Base-by-base conservation (phyloP, 2,329 filamentous ascomycete species). In the Sporothrix brasiliensis region DNA sequence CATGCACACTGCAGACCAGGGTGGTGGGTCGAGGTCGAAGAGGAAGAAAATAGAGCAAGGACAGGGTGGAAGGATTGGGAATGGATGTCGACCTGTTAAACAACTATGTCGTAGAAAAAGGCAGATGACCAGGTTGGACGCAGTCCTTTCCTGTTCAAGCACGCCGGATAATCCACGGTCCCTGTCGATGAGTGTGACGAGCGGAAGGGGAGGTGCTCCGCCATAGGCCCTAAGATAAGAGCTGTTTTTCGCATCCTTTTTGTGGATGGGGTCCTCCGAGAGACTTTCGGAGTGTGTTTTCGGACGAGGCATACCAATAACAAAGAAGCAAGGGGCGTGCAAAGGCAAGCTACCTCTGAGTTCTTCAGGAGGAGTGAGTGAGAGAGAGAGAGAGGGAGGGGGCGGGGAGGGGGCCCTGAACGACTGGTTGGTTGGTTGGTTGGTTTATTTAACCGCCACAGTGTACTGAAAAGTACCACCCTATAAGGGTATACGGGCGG, bases 31-130 rank as follows among this genome's bases (percentile, higher is more conserved):
- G 27, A 30, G 27, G 27, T 30, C 27, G 27, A 30, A 3, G 4
- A 30, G 27, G 27, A 30, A 30, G 27, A 30, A 30, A 30, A 30
- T 30, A 30, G 27, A 30, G 27, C 27, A 30, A 30, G 27, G 27
- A 4, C 27, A 30, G 27, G 27, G 27, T 30, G 13, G 34, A 56
- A 9, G 13, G 16, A 16, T 34, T 16, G 30, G 34, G 66, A 49
- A 68, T 34, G 53, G 53, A 27, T 56, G 58, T 47, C 67, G 47
- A 56, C 47, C 56, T 56, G 67, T 27, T 44, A 30, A 30, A 30
- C 49, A 52, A 41, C 16, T n/a, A 53, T 16, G n/a, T 69, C 11
- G n/a, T 69, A 63, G 47, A 63, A 27, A 44, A 44, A 6, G n/a
- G 19, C 24, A 13, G 27, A 27, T 34, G 34, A 14, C 53, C 7